A percentile compares a stretch with the other conserved stretches of the same genome.
Conservation (phyloP, 805 yeast genomes). For the Candida ficus region DNA sequence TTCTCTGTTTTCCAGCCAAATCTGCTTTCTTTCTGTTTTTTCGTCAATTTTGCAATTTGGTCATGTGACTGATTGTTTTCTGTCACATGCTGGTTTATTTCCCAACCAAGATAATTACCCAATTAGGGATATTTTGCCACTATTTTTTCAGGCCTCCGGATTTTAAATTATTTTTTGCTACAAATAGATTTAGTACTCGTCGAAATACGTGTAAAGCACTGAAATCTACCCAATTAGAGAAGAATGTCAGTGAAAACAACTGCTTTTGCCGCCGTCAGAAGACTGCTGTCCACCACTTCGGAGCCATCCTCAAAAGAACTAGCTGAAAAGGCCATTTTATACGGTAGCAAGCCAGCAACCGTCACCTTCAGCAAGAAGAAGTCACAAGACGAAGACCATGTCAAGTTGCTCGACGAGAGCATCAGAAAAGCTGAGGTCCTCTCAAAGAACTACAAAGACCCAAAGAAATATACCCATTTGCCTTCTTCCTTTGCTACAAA, state of each 20-base stretch:
- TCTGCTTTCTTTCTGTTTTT: too few species aligned
- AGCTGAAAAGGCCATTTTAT: constrained; percentile 19
- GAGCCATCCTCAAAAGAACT: constrained; percentile 21
- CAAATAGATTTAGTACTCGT: too few species aligned
- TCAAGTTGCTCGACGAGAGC: constrained; percentile 20
- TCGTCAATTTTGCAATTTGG: too few species aligned
- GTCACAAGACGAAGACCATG: constrained; percentile 10
- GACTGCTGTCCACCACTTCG: constrained; percentile 17
- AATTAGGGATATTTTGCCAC: too few species aligned
- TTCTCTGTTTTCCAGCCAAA: too few species aligned
- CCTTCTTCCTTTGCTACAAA: constrained; percentile 58
- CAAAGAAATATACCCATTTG: constrained; percentile 24
- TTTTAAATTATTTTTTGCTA: too few species aligned
- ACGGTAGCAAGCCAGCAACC: constrained; percentile 9
- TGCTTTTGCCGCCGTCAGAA: constrained; percentile 2
- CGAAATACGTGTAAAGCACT: too few species aligned
- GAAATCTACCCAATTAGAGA: too few species aligned
- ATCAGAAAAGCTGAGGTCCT: constrained; percentile 23
- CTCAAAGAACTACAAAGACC: constrained; percentile 15
- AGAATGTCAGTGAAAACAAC: neutral
- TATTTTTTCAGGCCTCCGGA: too few species aligned
- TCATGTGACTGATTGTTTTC: too few species aligned
- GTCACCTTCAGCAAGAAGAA: neutral
- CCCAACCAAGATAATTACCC: too few species aligned
- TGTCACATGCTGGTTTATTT: too few species aligned